These are phyloP conservation scores for Cladophialophora exuberans DNA, from an alignment of 2,329 filamentous ascomycete genomes.

Conservation along the genomic window DNA sequence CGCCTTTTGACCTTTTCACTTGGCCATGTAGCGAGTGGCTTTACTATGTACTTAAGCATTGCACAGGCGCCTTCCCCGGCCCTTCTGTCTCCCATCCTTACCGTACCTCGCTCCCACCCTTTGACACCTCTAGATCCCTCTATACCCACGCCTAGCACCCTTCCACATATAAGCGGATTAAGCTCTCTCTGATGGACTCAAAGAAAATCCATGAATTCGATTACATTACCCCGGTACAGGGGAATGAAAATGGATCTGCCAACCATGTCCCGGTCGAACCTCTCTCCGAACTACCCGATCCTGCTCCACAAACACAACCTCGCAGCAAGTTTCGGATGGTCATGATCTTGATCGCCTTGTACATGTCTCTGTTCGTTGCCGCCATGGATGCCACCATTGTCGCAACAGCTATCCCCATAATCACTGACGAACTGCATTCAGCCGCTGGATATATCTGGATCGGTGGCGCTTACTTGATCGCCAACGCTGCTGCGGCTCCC, in stretches of 20 bases:
- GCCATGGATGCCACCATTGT: conserved; percentile 40
- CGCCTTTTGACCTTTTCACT: conserved; percentile 8
- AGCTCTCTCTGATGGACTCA: background rate
- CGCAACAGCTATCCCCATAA: conserved; percentile 39
- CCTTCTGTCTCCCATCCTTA: background rate
- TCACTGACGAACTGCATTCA: conserved; percentile 57
- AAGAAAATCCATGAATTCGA: conserved; percentile 11
- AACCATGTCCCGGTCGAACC: background rate
- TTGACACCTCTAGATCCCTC: too few species aligned
- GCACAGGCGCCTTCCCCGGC: too few species aligned
- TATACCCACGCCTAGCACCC: too few species aligned
- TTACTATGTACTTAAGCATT: too few species aligned
- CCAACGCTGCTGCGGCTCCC: conserved; percentile 67
- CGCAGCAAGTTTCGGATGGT: conserved; percentile 29
- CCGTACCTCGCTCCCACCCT: background rate
- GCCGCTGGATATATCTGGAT: conserved; percentile 77
- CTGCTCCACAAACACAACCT: conserved; percentile 33
- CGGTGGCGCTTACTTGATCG: conserved; percentile 72
- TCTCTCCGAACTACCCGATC: conserved; percentile 23
- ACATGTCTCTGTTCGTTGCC: conserved; percentile 35
- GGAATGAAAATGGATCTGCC: conserved; percentile 10
- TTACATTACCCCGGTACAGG: conserved; percentile 7
- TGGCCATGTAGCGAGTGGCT: too few species aligned
- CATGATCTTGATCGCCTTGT: conserved; percentile 34
- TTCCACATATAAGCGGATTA: too few species aligned